Evolutionary conservation across 108 stramenopile species (phyloP), one percentile per base, ranked within the genome.

Genomic region (Bacterosira constricta): DNA sequence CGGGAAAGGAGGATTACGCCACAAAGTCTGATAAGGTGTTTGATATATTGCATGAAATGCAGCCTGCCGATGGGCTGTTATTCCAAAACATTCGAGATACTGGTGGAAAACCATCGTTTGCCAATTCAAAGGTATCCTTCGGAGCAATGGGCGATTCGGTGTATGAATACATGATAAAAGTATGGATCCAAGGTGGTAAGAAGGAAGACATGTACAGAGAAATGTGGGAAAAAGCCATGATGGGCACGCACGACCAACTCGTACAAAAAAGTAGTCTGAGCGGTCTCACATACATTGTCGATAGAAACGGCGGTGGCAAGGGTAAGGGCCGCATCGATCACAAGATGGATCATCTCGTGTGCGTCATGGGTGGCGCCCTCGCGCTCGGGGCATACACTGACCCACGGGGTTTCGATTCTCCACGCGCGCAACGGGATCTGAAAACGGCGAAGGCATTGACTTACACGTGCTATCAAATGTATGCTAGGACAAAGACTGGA

Each of bases 141-240:
- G 92, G 88, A 53, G 88, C 86, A 44, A 86, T 83, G 84, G 69
- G 75, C 1, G 90, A 90, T 60, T 88, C 88, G 15, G 68, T 88
- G 15, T 99, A 98, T 73, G 98, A 98, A 80, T 98, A 99, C 77
- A 86, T 99, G 83, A 81, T 99, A 1, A 99, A 99, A 71, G 62
- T 87, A 10, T 99, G 94, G 95, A 25, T 99, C 13, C 92, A 96
- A 51, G 91, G 93, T 5, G 96, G 93, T 23, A 75, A 77, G 49
- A 85, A 68, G 23, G 93, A 96, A 79, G 45, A 64, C 42, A 80
- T 77, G 58, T 90, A 90, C 63, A 66, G 90, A 55, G 79, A 84
- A 11, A 95, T 96, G 94, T 98, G 93, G 77, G 96, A 96, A 69
- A 76, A 87, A 37, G 73, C 96, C 23, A 94, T 99, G 45, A 69